A percentile compares a stretch with the other conserved stretches of the same genome.
Evolutionary conservation across 2,329 filamentous ascomycete genomes (phyloP).

Genomic region (Teratosphaeriaceae sp.): DNA sequence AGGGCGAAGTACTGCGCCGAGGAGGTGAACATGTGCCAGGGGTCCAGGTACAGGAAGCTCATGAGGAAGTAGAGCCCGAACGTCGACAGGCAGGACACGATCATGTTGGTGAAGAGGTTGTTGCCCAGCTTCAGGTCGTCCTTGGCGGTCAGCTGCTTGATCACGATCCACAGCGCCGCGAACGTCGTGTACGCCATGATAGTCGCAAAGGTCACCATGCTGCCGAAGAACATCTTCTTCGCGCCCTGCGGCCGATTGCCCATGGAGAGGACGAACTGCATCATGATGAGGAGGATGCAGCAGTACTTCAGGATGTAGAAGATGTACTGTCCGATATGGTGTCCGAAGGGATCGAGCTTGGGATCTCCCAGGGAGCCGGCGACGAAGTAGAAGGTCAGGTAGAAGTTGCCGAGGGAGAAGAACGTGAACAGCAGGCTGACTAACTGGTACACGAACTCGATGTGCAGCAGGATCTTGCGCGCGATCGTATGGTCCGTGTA

Average conservation of each 20-base stretch:
- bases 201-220: constrained; percentile 82
- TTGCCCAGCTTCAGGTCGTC: constrained; percentile 58
- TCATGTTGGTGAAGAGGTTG: constrained; percentile 91
- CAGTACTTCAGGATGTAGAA: constrained; percentile 82
- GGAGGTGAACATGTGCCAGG: constrained; percentile 98
- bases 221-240: constrained; percentile 79
- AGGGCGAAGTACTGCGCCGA: constrained; percentile 88
- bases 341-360: constrained; percentile 81
- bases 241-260: constrained; percentile 95
- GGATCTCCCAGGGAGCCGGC: constrained; percentile 80
- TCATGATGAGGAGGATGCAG: constrained; percentile 79
- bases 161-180: constrained; percentile 79
- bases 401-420: constrained; percentile 97
- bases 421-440: constrained; percentile 91
- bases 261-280: constrained; percentile 94
- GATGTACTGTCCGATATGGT: constrained; percentile 74
- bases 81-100: constrained; percentile 82
- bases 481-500: constrained; percentile 81
- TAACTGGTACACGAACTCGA: constrained; percentile 94
- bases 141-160: constrained; percentile 60
- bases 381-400: constrained; percentile 97
- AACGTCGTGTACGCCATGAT: constrained; percentile 98
- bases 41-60: constrained; percentile 93
- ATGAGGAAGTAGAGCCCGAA: constrained; percentile 93
- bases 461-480: constrained; percentile 84